Percentiles rank a stretch among this genome's conserved stretches.
These are phyloP conservation scores for Craterostigma plantagineum DNA, from an alignment of 257 asterid species.

Conservation along the genomic window DNA sequence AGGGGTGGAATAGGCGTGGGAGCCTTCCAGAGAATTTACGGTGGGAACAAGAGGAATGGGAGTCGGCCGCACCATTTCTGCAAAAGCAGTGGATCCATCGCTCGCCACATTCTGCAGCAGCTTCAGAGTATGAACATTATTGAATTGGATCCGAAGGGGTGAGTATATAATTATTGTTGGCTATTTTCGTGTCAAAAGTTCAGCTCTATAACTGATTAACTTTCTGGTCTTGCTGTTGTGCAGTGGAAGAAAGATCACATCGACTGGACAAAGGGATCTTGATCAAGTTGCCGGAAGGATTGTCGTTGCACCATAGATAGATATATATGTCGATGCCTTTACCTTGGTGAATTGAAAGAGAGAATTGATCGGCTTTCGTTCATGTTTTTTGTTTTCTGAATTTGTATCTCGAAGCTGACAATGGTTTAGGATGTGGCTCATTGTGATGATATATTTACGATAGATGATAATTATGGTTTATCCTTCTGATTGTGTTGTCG, in stretches of 20 bases:
- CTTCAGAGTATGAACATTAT: constrained; percentile 19
- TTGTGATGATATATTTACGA: too few species aligned
- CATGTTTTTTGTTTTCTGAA: too few species aligned
- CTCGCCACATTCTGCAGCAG: constrained; percentile 32
- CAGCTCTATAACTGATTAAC: too few species aligned
- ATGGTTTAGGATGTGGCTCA: too few species aligned
- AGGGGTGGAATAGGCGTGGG: constrained; percentile 47
- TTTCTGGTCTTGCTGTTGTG: background rate
- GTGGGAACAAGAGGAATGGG: constrained; percentile 44
- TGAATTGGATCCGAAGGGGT: constrained; percentile 23
- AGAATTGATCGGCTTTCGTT: too few species aligned
- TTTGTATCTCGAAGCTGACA: too few species aligned
- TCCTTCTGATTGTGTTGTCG: too few species aligned
- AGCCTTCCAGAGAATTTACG: constrained; percentile 37
- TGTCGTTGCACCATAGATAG: constrained; percentile 8
- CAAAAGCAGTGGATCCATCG: constrained; percentile 25
- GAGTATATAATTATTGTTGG: background rate
- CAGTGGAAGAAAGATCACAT: constrained; percentile 34
- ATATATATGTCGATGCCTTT: too few species aligned
- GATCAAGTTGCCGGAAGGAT: constrained; percentile 43
- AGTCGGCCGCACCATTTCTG: constrained; percentile 26
- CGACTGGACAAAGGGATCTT: constrained; percentile 34
- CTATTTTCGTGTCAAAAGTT: background rate
- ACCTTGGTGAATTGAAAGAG: too few species aligned
- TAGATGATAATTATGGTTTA: too few species aligned